Conservation (phyloP, 1,284 basidiomycete species). For the Rhodotorula sp. region DNA sequence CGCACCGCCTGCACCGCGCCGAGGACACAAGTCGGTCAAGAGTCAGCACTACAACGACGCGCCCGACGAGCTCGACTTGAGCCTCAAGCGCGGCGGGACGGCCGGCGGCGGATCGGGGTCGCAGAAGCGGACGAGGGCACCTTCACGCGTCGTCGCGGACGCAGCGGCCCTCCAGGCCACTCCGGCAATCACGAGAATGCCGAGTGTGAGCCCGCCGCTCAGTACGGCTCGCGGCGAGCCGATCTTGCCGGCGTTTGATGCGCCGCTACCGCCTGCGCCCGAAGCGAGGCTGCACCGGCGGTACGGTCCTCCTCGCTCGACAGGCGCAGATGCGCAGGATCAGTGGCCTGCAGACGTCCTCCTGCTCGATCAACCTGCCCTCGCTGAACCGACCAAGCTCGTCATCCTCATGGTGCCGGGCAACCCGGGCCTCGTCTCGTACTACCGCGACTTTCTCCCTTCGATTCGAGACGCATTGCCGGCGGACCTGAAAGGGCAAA, state of each 20-base stretch:
- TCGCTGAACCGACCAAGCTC: constrained; percentile 10
- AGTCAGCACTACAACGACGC: constrained; percentile 17
- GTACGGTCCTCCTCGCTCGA: background rate
- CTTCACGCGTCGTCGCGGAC: constrained; percentile 9
- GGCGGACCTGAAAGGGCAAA: background rate
- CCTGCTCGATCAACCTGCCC: background rate
- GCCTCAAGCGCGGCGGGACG: background rate
- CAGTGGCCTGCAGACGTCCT: constrained; percentile 4
- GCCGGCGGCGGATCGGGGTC: background rate
- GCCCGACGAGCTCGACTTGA: constrained; percentile 2
- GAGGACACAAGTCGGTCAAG: constrained; percentile 5
- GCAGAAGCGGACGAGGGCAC: background rate
- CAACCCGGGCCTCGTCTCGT: constrained; percentile 35
- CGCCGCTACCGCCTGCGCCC: constrained; percentile 8
- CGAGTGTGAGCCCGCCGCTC: background rate
- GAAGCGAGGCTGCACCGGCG: constrained; percentile 5
- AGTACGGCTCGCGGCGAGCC: background rate
- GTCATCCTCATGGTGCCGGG: constrained; percentile 35
- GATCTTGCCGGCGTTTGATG: constrained; percentile 9
- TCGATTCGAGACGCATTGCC: constrained; percentile 10
- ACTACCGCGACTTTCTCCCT: constrained; percentile 31
- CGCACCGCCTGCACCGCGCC: background rate
- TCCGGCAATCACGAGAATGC: background rate
- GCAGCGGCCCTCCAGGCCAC: background rate
- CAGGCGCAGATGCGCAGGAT: background rate